Evolutionary conservation across 2,329 filamentous ascomycete species (phyloP).

Genomic region (Ophioceras dolichostomum): DNA sequence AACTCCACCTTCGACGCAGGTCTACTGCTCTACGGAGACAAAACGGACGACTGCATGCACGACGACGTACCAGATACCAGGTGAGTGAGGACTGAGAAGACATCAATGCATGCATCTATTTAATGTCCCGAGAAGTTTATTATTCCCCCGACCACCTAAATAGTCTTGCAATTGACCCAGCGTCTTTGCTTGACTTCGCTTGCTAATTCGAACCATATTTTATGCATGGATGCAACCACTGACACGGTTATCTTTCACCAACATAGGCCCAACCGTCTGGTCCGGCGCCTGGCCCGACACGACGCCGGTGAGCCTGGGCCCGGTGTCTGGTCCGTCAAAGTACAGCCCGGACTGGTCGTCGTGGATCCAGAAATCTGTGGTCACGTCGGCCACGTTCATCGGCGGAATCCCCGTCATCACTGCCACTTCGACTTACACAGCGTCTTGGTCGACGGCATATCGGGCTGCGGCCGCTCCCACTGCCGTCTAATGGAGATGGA

Average conservation of each 20-base stretch:
- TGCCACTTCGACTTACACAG: slow-evolving; percentile 10
- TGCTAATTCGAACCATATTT: too few species aligned
- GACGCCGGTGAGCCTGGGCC: slow-evolving; percentile 16
- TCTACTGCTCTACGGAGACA: slow-evolving; percentile 21
- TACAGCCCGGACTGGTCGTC: slow-evolving; percentile 12
- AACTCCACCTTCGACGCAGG: too few species aligned
- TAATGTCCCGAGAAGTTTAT: too few species aligned
- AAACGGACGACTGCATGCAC: slow-evolving; percentile 13
- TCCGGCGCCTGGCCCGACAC: slow-evolving; percentile 17
- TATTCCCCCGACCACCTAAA: too few species aligned
- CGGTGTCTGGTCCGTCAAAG: slow-evolving; percentile 13
- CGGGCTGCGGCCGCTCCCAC: slow-evolving; percentile 4
- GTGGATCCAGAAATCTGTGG: slow-evolving; percentile 13
- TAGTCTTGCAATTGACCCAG: too few species aligned
- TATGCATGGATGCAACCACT: too few species aligned
- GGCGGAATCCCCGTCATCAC: slow-evolving; percentile 7
- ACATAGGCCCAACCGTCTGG: slow-evolving; percentile 17
- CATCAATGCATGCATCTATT: too few species aligned
- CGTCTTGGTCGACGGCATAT: slow-evolving; percentile 13
- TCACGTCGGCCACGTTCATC: slow-evolving; percentile 10
- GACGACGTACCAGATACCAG: slow-evolving; percentile 17
- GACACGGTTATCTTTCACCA: too few species aligned
- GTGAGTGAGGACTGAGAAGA: too few species aligned
- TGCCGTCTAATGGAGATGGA: too few species aligned
- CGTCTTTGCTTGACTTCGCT: too few species aligned